Base-by-base conservation (phyloP, 2,329 filamentous ascomycete species). In the Knoxdaviesia proteae region DNA sequence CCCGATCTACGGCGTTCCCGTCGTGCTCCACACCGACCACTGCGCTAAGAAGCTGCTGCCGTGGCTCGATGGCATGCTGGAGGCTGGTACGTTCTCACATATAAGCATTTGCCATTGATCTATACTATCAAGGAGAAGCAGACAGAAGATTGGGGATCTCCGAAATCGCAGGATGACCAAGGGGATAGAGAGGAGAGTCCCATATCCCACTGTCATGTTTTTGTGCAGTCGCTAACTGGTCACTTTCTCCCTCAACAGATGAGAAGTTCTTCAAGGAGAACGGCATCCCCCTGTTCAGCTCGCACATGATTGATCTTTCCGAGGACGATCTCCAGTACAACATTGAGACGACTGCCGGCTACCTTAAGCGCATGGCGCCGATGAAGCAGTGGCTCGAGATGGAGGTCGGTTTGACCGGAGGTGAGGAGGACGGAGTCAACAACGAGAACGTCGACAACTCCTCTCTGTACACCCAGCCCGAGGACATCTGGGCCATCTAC, bases 341-440 rank as follows among this genome's bases (percentile, higher is more conserved):
- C 76, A 80, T 96, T 56, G 61, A 80, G 58, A 94, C 84, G 58
- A 94, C 88, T 47, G 83, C 82, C 59, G 74, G 79, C 61, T 94
- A 96, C 71, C 75, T 96, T 49, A 80, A 94, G 77, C 81, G 88
- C 53, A 84, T 80, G 58, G 84, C 86, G 40, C 86, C 87, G 53
- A 84, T 94, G 84, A 94, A 92, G 74, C 86, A 94, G 66, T 96
- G 84, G 84, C 76, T 98, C 52, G 90, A 96, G 76, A 98, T 96
- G 88, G 81, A 84, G 60, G 68, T 65, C 52, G 59, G 61, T 59
- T 92, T 94, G 65, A 96, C 88, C 47, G 88, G 87, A 68, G 86
- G 86, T 65, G 86, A 94, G 69, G 87, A 94, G 64, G 87, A 94
- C 54, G 87, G 88, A 65, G 86, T 94, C 61, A 93, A 94, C 80